Evolutionary conservation across 805 yeast species (phyloP).

Genomic region (Wickerhamiella sergipiensis): DNA sequence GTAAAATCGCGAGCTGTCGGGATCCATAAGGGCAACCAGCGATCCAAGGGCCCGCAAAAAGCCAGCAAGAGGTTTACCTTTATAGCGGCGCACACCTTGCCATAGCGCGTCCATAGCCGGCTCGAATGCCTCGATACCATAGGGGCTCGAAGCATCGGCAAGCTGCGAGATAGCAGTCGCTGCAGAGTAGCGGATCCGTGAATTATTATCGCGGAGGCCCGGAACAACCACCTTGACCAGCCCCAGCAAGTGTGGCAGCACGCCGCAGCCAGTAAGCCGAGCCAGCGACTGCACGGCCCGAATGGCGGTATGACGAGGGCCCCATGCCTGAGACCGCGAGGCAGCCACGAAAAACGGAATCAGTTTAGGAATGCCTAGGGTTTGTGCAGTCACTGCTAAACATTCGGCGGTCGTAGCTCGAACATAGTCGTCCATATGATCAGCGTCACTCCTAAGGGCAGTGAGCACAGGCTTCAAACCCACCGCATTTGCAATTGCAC

Average conservation of each 20-base stretch:
- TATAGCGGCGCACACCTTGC: constrained; percentile 60
- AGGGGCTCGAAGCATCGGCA: constrained; percentile 75
- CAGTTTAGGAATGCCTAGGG: constrained; percentile 57
- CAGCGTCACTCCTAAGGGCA: constrained; percentile 68
- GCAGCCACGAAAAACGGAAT: constrained; percentile 77
- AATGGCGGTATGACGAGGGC: constrained; percentile 72
- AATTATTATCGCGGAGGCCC: constrained; percentile 52
- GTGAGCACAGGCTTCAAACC: constrained; percentile 75
- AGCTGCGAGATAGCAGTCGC: constrained; percentile 60
- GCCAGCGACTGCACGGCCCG: constrained; percentile 68
- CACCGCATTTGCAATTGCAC: constrained; percentile 63
- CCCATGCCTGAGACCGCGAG: constrained; percentile 62
- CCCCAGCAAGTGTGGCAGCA: constrained; percentile 58
- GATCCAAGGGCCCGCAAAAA: constrained; percentile 67
- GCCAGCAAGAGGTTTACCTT: constrained; percentile 67
- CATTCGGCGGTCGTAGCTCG: constrained; percentile 65
- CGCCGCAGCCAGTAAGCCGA: constrained; percentile 49
- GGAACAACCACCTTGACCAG: constrained; percentile 48
- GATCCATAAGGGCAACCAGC: constrained; percentile 74
- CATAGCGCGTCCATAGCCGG: constrained; percentile 60
- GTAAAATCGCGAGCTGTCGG: constrained; percentile 66
- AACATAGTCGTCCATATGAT: constrained; percentile 66
- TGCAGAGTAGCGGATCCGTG: constrained; percentile 52
- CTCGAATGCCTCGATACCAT: constrained; percentile 83
- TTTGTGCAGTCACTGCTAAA: constrained; percentile 69